Evolutionary conservation across 257 asterid species (phyloP).

Genomic region (Solanum lycopersicoides): DNA sequence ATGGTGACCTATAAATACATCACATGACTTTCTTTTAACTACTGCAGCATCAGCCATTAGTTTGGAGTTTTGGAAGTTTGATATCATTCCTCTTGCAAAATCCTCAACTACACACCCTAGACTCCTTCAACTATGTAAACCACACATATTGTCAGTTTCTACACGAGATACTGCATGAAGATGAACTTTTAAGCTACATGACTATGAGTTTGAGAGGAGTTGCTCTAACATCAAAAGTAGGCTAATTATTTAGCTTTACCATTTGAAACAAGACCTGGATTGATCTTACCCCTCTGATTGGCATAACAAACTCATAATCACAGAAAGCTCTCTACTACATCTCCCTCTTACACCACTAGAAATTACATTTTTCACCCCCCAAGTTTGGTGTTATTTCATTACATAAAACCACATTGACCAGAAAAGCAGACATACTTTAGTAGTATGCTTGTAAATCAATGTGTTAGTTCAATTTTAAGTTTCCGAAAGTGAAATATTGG

Average conservation of each 20-base stretch:
- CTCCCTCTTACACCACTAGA: neutral
- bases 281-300: neutral
- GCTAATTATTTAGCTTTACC: neutral
- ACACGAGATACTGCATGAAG: neutral
- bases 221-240: neutral
- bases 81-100: neutral
- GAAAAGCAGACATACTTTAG: neutral
- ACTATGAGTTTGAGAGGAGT: neutral
- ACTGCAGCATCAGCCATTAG: neutral
- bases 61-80: neutral
- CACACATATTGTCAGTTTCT: neutral
- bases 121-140: neutral
- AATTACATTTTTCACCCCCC: neutral
- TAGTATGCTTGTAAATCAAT: neutral
- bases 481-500: neutral
- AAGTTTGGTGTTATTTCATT: neutral
- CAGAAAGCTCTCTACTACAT: neutral
- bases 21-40: neutral
- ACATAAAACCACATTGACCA: neutral
- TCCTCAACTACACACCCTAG: neutral
- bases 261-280: neutral
- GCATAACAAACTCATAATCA: neutral
- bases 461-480: neutral
- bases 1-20: neutral
- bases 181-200: neutral